Base-by-base conservation (phyloP, 495 filamentous ascomycete genomes). In the Lentithecium fluviatile region DNA sequence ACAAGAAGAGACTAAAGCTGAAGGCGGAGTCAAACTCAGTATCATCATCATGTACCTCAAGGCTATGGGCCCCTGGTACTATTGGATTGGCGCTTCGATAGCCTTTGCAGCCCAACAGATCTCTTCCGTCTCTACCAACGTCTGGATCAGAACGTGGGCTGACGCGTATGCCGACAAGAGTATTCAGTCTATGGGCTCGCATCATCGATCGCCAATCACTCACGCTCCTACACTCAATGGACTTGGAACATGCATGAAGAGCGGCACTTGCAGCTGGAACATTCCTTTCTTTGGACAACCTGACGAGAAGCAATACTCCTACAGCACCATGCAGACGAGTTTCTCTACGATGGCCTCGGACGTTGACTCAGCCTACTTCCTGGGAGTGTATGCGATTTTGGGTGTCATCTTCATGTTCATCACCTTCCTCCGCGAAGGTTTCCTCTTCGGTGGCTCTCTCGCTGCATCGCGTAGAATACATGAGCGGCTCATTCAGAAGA, bases 101-200 rank as follows among this genome's bases (percentile, higher is more conserved):
- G 82, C 89, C 42, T 97, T 99, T 69, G 82, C 77, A 13, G 74
- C 85, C 45, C 90, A 96, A 69, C 93, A 97, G 70, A 65, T 95
- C 25, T 86, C 86, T 17, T 86, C 86, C 12, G 88, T 97, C 13
- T 88, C 88, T 10, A 91, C 89, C 17, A 95, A 89, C 65, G 72
- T 97, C 38, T 99, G 95, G 95, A 95, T 99, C 63, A 83, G 90
- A 65, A 79, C 93, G 67, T 99, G 95, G 95, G 83, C 85, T 24
- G 87, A 88, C 56, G 75, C 82, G 5, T 88, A 88, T 63, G 57
- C 65, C 2, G 54, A 60, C 11, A 60, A 69, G 24, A 55, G 66
- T 32, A 51, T 69, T 11, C 42, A 58, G 69, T 69, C 37, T 23
- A 52, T 32, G 19, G 36, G 43, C 21, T 46, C 38, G 67, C 69